Percentiles rank a stretch among this genome's conserved stretches.
phyloP scores from a whole-genome alignment of 306 rosid species.

The Quercus ilex region DNA sequence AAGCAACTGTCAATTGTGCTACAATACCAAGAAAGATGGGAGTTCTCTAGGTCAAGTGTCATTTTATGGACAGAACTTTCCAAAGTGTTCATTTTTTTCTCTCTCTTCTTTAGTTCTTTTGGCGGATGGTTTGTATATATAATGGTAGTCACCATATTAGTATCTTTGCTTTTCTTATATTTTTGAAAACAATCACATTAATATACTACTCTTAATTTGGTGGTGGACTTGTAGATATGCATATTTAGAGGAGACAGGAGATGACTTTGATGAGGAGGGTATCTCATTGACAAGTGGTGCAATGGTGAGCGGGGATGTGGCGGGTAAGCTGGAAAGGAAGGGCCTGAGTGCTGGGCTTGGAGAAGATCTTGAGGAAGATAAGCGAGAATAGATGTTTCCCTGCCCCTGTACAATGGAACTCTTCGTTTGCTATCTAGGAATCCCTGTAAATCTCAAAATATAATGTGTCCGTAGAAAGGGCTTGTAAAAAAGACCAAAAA shows the following conservation, averaged over 20 bases:
- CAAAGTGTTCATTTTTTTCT: not conserved
- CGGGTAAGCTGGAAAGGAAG: slow-evolving; percentile 42
- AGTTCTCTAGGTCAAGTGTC: too few species aligned
- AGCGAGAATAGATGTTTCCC: slow-evolving; percentile 54
- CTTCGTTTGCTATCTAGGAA: slow-evolving; percentile 1
- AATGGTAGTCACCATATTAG: too few species aligned
- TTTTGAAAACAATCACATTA: not conserved
- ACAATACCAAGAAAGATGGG: too few species aligned
- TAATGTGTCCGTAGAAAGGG: slow-evolving; percentile 24
- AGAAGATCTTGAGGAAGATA: slow-evolving; percentile 87
- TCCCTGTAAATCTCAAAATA: slow-evolving; percentile 31
- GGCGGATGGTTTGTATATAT: too few species aligned
- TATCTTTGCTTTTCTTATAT: too few species aligned
- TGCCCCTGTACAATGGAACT: slow-evolving; percentile 16
- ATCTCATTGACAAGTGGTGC: slow-evolving; percentile 64
- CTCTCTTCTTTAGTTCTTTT: not conserved
- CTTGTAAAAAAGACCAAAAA: slow-evolving; percentile 11
- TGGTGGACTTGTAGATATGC: slow-evolving; percentile 60
- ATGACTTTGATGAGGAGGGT: slow-evolving; percentile 89
- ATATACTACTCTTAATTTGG: not conserved
- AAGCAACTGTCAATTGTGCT: not conserved
- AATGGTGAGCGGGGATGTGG: slow-evolving; percentile 45
- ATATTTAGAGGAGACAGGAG: slow-evolving; percentile 73
- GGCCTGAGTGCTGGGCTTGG: slow-evolving; percentile 41
- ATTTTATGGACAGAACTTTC: not conserved